Evolutionary conservation across 306 rosid genomes (phyloP).

Genomic region (Castanea mollissima): DNA sequence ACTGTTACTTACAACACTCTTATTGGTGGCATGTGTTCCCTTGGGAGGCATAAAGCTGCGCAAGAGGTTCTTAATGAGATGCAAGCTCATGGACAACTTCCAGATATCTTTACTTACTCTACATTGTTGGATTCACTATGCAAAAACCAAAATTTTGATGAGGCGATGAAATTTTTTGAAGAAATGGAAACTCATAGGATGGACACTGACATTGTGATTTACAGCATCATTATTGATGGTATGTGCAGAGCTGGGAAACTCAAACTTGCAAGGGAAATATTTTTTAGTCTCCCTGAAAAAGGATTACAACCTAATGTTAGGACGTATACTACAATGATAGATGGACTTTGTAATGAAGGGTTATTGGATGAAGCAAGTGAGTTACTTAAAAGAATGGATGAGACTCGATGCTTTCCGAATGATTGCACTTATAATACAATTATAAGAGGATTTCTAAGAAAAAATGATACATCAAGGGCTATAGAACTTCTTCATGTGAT

Average conservation of each 20-base stretch:
- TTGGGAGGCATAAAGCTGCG: constrained; percentile 14
- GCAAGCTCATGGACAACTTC: neutral
- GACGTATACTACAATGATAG: constrained; percentile 33
- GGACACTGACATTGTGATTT: neutral
- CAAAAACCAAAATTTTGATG: neutral
- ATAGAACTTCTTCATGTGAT: neutral
- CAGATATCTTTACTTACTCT: neutral
- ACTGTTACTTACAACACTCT: constrained; percentile 14
- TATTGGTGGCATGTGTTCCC: neutral
- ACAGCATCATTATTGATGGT: constrained; percentile 6
- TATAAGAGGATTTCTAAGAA: neutral
- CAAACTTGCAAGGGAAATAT: neutral
- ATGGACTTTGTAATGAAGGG: neutral
- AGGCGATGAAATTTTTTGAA: neutral
- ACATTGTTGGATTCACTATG: neutral
- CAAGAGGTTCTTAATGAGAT: constrained; percentile 18
- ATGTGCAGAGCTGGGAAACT: constrained; percentile 12
- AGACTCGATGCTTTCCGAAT: neutral
- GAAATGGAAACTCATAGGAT: neutral
- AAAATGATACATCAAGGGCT: neutral
- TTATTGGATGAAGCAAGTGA: too few relatives aligned
- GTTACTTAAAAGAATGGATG: too few relatives aligned
- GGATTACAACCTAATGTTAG: constrained; percentile 27
- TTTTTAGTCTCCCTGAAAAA: neutral
- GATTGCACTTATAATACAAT: neutral